Base-by-base conservation (phyloP, 176 grass and related monocot genomes). In the Aegilops tauschii region DNA sequence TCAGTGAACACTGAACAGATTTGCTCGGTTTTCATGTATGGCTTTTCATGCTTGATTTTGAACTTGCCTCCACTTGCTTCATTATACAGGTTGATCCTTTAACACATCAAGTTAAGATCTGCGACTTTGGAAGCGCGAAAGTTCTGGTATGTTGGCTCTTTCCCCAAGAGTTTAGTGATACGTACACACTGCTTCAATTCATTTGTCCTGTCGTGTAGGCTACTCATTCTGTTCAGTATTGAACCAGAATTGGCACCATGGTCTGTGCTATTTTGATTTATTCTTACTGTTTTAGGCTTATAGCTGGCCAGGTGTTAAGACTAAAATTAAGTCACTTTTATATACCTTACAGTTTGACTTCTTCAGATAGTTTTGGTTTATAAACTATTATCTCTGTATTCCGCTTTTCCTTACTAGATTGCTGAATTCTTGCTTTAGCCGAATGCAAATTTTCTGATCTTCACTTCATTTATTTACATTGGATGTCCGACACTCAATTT, bases 51-150 rank as follows among this genome's bases (percentile, higher is more conserved):
- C 27, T 25, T 80, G 32, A 21, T 44, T 82, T 21, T 65, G 16
- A 61, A 82, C 36, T 58, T 37, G 35, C 42, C 29, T 50, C 50
- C 20, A 82, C 36, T 45, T 37, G 35, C 42, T 37, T 39, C 39
- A 14, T n/a, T n/a, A 75, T 67, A 42, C 81, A 93, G 92, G 92
- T 90, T 64, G 88, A 93, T 88, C 88, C 92, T 86, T 79, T 88
- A 23, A 90, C 88, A 65, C 88, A 93, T 61, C 88, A 93, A 76
- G 92, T 88, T 61, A 86, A 93, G 88, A 69, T 93, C 47, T 93
- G 92, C 68, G 92, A 93, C 85, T 93, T 93, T 76, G 92, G 92
- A 83, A 93, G 92, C n/a, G 92, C 92, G 74, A 93, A 93, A 93
- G 83, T 88, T 75, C 79, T 93, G 82, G 92, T 93, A 93, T 42